Evolutionary conservation across 441 rosid species (phyloP).

Genomic region (Pelargonium fulgidum): DNA sequence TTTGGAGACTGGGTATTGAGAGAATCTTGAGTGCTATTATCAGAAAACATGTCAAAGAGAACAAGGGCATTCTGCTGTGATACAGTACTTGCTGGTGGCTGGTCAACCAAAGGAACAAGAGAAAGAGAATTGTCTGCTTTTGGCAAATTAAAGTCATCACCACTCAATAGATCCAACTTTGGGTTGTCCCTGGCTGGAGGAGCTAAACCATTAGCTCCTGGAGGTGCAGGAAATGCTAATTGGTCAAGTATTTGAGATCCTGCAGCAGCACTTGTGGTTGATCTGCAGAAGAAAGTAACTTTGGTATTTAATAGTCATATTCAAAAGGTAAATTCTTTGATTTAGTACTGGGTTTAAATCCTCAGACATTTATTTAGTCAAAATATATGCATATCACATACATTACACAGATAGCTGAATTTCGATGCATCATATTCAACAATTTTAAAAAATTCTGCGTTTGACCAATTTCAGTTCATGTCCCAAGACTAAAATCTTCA

Average conservation of each 20-base stretch:
- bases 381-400: neutral
- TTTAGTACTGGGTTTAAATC: neutral
- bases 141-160: slow-evolving; percentile 66
- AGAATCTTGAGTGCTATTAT: slow-evolving; percentile 39
- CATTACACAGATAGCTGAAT: no score
- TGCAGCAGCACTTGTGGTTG: slow-evolving; percentile 44
- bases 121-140: slow-evolving; percentile 57
- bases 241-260: slow-evolving; percentile 51
- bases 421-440: neutral
- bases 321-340: neutral
- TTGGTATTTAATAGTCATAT: slow-evolving; percentile 13
- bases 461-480: no score
- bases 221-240: slow-evolving; percentile 71
- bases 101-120: slow-evolving; percentile 70
- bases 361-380: neutral
- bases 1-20: slow-evolving; percentile 41
- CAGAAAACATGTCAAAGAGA: slow-evolving; percentile 79
- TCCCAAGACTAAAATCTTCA: no score
- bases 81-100: slow-evolving; percentile 45
- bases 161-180: slow-evolving; percentile 86
- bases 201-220: slow-evolving; percentile 50
- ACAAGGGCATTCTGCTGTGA: slow-evolving; percentile 82
- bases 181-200: slow-evolving; percentile 42
- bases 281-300: slow-evolving; percentile 39
- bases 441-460: neutral